Conservation (phyloP, 2,329 filamentous ascomycete genomes). For the Coleophoma cylindrospora region DNA sequence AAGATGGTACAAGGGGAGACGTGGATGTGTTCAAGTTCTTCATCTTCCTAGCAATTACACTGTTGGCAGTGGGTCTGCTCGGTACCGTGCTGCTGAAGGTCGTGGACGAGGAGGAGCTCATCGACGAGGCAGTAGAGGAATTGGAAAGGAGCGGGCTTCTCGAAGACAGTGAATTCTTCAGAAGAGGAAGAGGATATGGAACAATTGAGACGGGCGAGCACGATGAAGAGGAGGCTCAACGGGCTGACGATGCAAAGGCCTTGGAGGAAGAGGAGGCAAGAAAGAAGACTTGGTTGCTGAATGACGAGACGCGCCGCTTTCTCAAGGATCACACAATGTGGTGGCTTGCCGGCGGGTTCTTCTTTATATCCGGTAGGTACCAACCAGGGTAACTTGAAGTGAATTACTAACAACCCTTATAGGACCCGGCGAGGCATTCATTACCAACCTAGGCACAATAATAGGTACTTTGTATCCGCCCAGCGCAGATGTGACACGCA, state of each 20-base stretch:
- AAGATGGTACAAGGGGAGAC: conserved; percentile 59
- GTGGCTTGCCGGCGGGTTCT: conserved; percentile 86
- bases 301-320: conserved; percentile 83
- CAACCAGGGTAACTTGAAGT: too few relatives aligned
- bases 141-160: conserved; percentile 84
- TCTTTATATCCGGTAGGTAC: conserved; percentile 56
- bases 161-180: conserved; percentile 69
- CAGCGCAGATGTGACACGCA: conserved; percentile 41
- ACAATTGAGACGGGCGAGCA: conserved; percentile 37
- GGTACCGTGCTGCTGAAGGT: conserved; percentile 72
- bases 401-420: conserved; percentile 33
- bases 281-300: conserved; percentile 88
- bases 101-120: conserved; percentile 80
- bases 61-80: conserved; percentile 65
- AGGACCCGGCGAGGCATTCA: conserved; percentile 94
- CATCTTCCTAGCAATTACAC: conserved; percentile 71
- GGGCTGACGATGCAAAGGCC: conserved; percentile 21
- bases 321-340: conserved; percentile 91
- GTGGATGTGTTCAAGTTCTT: conserved; percentile 83
- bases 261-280: conserved; percentile 42
- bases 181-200: conserved; percentile 57
- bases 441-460: conserved; percentile 94
- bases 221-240: conserved; percentile 35
- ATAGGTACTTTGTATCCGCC: conserved; percentile 76
- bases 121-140: conserved; percentile 85